Evolutionary conservation across 164 flowering plant genomes (phyloP), one percentile per base, ranked within the genome.

Genomic region (Euptelea pleiosperma): DNA sequence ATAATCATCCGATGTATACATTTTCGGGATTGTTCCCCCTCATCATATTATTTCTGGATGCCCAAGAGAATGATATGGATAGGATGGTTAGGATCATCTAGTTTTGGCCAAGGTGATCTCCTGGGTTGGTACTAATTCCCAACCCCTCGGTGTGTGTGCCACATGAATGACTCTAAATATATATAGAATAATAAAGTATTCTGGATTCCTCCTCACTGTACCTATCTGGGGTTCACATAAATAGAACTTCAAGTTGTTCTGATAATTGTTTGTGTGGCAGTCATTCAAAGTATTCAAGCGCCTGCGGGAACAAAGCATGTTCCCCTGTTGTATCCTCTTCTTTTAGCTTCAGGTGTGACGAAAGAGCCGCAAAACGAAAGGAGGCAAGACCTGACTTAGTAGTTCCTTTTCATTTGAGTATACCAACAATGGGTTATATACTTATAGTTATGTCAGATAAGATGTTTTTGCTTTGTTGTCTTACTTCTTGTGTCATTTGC

Each of bases 301-400:
- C 59, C 26, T 62, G 51, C 36, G 75, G 76, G 52, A 69, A 57
- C 57, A 80, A 70, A 66, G 31, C 69, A 59, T 73, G 61, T 34
- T 53, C 79, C 45, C 64, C 79, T 6, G 76, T 58, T 53, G 58
- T 62, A 37, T 68, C 71, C 50, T 71, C 75, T 59, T 72, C 91
- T 35, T 93, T 93, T 63, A 84, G 68, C 61, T 81, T 93, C 69
- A 86, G 80, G 64, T 80, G 86, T 67, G 96, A 93, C 55, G 97
- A 87, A 74, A 86, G 98, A 77, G 94, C 82, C 30, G 82, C 71
- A 66, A 89, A 80, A 74, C 70, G 89, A n/a, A 92, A 76, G 75
- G 87, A 92, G 93, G 98, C 62, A 80, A 70, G 77, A 29, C 26
- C 53, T 35, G n/a, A 58, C n/a, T 19, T 43, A 29, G 40, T 41